Conservation (phyloP, 345 rosid genomes). For the Nasturtium officinale region DNA sequence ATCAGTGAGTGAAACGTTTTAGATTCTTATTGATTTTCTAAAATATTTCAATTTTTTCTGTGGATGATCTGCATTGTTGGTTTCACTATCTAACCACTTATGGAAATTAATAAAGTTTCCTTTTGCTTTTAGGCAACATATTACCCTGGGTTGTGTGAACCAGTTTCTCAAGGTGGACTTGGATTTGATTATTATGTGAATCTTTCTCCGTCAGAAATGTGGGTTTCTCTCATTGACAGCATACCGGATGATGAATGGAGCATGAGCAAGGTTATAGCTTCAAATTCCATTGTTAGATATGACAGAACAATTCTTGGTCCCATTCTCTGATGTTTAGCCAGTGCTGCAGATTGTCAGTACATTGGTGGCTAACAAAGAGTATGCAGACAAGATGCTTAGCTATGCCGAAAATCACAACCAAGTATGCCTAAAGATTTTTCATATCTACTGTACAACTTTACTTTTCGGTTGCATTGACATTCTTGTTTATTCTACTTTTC, state of each 20-base stretch:
- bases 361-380: conserved; percentile 63
- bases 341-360: conserved; percentile 74
- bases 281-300: conserved; percentile 31
- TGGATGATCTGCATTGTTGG: not conserved
- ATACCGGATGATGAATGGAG: conserved; percentile 81
- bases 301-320: conserved; percentile 25
- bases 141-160: conserved; percentile 95
- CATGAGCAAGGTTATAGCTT: conserved; percentile 80
- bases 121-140: conserved; percentile 62
- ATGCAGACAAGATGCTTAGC: conserved; percentile 80
- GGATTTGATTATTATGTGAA: conserved; percentile 94
- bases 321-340: conserved; percentile 33
- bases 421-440: conserved; percentile 47
- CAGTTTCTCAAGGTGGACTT: conserved; percentile 88
- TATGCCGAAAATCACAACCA: conserved; percentile 89
- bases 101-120: conserved; percentile 22
- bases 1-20: not conserved
- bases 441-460: conserved; percentile 21
- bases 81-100: conserved; percentile 18
- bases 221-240: conserved; percentile 74
- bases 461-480: conserved; percentile 11
- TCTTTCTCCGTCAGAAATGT: conserved; percentile 88
- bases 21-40: conserved; percentile 9
- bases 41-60: not conserved
- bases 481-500: conserved; percentile 32